Evolutionary conservation across 495 filamentous ascomycete species (phyloP).

Genomic region (Hyaloscypha variabilis): DNA sequence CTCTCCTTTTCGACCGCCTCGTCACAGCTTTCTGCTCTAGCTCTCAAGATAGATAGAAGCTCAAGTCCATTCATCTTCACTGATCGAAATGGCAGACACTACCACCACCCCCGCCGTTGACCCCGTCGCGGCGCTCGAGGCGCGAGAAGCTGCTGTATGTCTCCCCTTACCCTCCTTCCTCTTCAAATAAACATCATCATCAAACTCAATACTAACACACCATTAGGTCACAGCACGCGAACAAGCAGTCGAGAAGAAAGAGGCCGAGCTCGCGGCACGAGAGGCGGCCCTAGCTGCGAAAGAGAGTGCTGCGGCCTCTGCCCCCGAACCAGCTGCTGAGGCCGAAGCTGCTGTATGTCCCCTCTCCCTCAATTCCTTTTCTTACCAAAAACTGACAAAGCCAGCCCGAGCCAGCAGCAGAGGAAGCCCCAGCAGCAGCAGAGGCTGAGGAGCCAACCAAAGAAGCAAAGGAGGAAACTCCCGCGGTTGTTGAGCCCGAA

Average conservation of each 20-base stretch:
- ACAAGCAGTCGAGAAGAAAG: conserved; percentile 6
- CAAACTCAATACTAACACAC: too few relatives aligned
- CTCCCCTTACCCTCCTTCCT: background rate
- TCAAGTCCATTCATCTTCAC: conserved; percentile 16
- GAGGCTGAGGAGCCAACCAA: conserved; percentile 1
- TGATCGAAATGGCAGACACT: conserved; percentile 21
- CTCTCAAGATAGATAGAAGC: background rate
- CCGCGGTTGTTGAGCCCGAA: conserved; percentile 4
- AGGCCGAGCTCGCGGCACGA: conserved; percentile 11
- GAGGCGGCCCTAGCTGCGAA: conserved; percentile 12
- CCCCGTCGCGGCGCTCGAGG: conserved; percentile 11
- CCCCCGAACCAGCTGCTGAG: conserved; percentile 2
- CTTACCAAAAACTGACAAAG: background rate
- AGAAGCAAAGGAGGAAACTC: conserved; percentile 1
- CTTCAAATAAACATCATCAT: too few relatives aligned
- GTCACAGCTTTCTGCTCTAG: background rate
- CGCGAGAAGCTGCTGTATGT: conserved; percentile 23
- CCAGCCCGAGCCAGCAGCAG: background rate
- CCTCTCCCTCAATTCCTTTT: background rate
- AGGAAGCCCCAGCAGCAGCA: background rate
- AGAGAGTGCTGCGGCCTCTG: conserved; percentile 1
- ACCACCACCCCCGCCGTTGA: background rate
- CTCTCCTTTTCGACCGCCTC: background rate
- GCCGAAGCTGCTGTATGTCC: background rate
- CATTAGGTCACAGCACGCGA: conserved; percentile 19